phyloP scores from a whole-genome alignment of 768 basidiomycete species.

The Suillus discolor region DNA sequence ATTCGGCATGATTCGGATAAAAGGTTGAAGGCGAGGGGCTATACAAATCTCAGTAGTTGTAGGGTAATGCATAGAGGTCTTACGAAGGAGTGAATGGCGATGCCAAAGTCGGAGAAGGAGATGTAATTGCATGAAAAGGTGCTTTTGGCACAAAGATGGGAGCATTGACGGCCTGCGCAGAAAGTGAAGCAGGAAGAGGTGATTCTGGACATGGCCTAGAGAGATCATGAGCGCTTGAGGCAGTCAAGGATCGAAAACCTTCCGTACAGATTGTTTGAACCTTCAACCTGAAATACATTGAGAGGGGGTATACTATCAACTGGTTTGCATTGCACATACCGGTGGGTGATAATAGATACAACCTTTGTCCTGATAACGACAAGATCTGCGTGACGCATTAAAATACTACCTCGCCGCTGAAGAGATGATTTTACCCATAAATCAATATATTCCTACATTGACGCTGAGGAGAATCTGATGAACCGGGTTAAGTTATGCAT shows the following conservation, averaged over 20 bases:
- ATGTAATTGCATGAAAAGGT: constrained; percentile 50
- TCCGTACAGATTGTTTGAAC: constrained; percentile 28
- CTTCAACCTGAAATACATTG: constrained; percentile 19
- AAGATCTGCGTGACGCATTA: constrained; percentile 51
- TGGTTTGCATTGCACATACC: constrained; percentile 37
- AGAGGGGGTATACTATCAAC: neutral
- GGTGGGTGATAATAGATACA: constrained; percentile 84
- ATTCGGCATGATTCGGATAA: constrained; percentile 39
- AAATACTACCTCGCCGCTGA: neutral
- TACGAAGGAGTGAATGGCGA: constrained; percentile 35
- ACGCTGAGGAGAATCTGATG: constrained; percentile 65
- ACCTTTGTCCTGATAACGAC: constrained; percentile 85
- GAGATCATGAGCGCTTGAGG: constrained; percentile 4
- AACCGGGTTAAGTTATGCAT: constrained; percentile 13
- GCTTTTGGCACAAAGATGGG: constrained; percentile 83
- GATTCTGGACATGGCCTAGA: constrained; percentile 46
- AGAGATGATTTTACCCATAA: constrained; percentile 63
- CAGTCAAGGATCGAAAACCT: constrained; percentile 6
- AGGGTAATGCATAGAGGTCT: constrained; percentile 9
- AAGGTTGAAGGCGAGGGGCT: constrained; percentile 33
- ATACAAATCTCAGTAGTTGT: constrained; percentile 14
- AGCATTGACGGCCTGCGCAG: constrained; percentile 76
- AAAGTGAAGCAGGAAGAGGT: constrained; percentile 43
- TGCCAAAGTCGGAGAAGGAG: constrained; percentile 33
- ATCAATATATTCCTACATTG: constrained; percentile 92